Conservation (phyloP, 257 asterid species). For the Vinca minor region DNA sequence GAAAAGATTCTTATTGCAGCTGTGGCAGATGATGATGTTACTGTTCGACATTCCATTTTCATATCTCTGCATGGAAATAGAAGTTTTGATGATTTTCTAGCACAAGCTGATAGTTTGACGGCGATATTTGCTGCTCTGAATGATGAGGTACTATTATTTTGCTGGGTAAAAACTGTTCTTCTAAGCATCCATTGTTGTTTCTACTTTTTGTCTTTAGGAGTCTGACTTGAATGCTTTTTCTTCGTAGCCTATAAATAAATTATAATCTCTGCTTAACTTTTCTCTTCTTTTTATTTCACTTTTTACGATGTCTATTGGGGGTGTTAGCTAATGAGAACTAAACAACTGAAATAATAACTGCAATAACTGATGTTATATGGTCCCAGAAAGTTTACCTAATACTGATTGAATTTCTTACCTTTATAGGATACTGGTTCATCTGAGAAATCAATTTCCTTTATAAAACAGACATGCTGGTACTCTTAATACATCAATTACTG, state of each 20-base stretch:
- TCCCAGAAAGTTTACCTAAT: not conserved
- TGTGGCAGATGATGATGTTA: conserved; percentile 92
- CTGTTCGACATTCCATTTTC: conserved; percentile 80
- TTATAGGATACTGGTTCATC: not conserved
- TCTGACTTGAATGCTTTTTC: not conserved
- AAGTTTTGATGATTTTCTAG: conserved; percentile 84
- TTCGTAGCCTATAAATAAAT: not conserved
- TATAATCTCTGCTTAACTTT: not conserved
- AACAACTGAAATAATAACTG: not conserved
- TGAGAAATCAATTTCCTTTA: not conserved
- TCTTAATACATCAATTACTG: not conserved
- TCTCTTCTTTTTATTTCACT: not conserved
- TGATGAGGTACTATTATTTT: conserved; percentile 62
- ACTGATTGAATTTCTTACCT: not conserved
- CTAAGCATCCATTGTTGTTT: not conserved
- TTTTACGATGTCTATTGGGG: not conserved
- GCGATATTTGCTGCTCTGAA: conserved; percentile 94
- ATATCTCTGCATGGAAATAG: conserved; percentile 67
- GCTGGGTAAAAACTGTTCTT: not conserved
- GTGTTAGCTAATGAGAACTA: not conserved
- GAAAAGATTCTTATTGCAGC: conserved; percentile 87
- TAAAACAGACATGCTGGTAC: not conserved
- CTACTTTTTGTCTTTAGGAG: not conserved
- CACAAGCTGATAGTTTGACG: conserved; percentile 95
- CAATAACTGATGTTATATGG: not conserved